Base-by-base conservation (phyloP, 192 early-diverging fungal genomes). In the Linnemannia elongata region DNA sequence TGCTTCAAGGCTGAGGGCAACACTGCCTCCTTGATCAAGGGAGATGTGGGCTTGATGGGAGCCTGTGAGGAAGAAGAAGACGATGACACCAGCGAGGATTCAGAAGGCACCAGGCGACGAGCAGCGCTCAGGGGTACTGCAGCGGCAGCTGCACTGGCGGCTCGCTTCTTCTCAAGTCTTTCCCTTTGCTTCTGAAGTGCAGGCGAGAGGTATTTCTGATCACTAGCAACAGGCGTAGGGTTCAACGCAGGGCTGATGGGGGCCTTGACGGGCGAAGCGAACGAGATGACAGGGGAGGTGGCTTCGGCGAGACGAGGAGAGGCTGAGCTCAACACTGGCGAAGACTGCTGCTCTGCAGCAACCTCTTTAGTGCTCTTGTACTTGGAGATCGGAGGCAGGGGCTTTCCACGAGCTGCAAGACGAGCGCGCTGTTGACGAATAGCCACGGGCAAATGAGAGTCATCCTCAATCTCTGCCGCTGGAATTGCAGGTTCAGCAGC, bases 361-460 rank as follows among this genome's bases (percentile, higher is more conserved):
- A 45, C 36, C 5, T 70, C 76, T 45, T 76, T 80, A 6, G 76
- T 75, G 36, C 79, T 87, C 79, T 78, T 87, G 66, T 87, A 87
- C 54, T 81, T 81, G 13, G 85, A 87, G 13, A 87, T 78, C 2
- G 85, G 85, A 20, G 85, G 85, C n/a, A 87, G 42, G 4, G 85
- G 85, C 52, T 87, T 87, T 69, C 85, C 85, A 42, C 68, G 78
- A 15, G 85, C 85, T 39, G 76, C 79, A n/a, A 87, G 72, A 30
- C 85, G 79, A 9, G 85, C 85, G 9, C 85, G 85, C 33, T 87
- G 85, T 68, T 87, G 85, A 39, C 85, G 79, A 22, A 87, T 87
- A 3, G 85, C 85, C 13, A 87, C 30, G 6, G 85, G 85, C 27
- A 87, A 38, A 73, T 81, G 80, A 4, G 85, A 87, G 42, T 87